Percentiles rank a stretch among this genome's conserved stretches.
phyloP scores from a whole-genome alignment of 352 stramenopile species.

The Pythium vanterpoolii region DNA sequence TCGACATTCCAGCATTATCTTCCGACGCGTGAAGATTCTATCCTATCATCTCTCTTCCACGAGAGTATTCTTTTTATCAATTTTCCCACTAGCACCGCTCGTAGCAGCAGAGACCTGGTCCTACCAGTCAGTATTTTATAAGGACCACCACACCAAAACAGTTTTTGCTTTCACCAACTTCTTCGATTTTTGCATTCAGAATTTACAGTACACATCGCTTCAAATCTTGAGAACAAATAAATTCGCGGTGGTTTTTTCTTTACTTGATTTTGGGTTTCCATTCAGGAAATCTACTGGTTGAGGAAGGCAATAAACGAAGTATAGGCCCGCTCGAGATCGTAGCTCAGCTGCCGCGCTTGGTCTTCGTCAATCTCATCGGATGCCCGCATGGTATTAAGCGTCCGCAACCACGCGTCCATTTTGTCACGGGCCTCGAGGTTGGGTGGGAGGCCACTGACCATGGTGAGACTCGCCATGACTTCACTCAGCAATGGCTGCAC shows the following conservation, averaged over 20 bases:
- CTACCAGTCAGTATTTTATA: constrained; percentile 11
- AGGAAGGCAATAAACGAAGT: constrained; percentile 92
- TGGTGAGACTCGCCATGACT: constrained; percentile 94
- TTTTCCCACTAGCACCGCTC: background rate
- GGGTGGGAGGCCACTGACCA: constrained; percentile 92
- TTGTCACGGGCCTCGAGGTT: constrained; percentile 93
- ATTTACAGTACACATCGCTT: too few relatives aligned
- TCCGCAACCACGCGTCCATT: constrained; percentile 94
- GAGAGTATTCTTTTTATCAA: background rate
- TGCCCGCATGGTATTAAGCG: constrained; percentile 95
- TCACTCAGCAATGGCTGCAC: constrained; percentile 96
- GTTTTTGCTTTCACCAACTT: too few relatives aligned
- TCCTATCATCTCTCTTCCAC: background rate
- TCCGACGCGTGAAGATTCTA: background rate
- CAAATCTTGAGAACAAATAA: too few relatives aligned
- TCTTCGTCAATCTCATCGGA: constrained; percentile 95
- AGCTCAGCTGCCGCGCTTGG: constrained; percentile 93
- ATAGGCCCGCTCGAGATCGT: constrained; percentile 96
- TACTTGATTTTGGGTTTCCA: constrained; percentile 11
- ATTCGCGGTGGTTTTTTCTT: too few relatives aligned
- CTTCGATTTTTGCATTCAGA: too few relatives aligned
- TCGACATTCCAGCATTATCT: background rate
- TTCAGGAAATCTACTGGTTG: constrained; percentile 64
- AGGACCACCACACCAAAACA: background rate
- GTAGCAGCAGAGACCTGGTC: background rate